These are phyloP conservation scores for Albugo laibachii DNA, from an alignment of 352 stramenopile species.

Conservation along the genomic window DNA sequence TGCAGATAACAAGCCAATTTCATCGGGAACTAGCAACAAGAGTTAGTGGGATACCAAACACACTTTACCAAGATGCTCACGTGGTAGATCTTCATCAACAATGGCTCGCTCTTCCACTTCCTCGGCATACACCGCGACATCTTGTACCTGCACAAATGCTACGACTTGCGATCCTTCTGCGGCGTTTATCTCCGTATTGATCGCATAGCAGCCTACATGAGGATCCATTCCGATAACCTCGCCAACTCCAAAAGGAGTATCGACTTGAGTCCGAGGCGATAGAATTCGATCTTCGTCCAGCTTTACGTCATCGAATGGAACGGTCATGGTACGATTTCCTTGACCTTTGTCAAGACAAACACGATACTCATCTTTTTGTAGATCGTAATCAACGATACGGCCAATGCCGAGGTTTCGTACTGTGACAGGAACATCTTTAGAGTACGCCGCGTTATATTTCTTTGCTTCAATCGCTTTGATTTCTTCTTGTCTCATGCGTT, in stretches of 20 bases:
- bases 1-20: constrained; percentile 60
- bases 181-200: constrained; percentile 65
- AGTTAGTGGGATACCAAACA: constrained; percentile 1
- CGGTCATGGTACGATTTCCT: constrained; percentile 47
- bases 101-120: constrained; percentile 64
- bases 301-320: constrained; percentile 48
- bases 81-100: constrained; percentile 16
- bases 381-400: constrained; percentile 58
- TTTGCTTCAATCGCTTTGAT: constrained; percentile 19
- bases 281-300: constrained; percentile 73
- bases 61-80: neutral
- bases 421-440: constrained; percentile 74
- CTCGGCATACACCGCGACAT: constrained; percentile 42
- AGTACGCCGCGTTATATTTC: constrained; percentile 72
- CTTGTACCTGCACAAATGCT: constrained; percentile 66
- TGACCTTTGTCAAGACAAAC: constrained; percentile 48
- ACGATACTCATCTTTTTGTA: constrained; percentile 46
- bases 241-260: constrained; percentile 66
- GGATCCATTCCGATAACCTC: constrained; percentile 70
- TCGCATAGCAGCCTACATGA: constrained; percentile 76
- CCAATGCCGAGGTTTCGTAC: constrained; percentile 54
- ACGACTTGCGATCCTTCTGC: constrained; percentile 60
- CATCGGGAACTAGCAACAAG: constrained; percentile 36
- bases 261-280: constrained; percentile 63
- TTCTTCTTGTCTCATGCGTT: neutral